phyloP scores from a whole-genome alignment of 2,329 filamentous ascomycete genomes.

The Nothophoma quercina region DNA sequence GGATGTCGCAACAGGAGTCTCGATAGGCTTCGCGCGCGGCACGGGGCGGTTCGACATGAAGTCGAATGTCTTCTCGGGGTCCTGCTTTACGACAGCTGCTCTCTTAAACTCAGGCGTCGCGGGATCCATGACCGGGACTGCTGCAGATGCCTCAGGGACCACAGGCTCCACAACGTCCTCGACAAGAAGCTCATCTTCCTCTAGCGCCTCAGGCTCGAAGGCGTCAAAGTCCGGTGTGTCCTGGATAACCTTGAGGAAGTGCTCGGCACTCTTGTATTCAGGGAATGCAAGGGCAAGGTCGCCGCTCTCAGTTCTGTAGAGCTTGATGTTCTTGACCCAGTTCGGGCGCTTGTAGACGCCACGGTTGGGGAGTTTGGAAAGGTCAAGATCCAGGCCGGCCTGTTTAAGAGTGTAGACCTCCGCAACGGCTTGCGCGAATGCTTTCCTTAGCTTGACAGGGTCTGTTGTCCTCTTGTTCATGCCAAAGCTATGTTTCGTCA shows the following conservation, averaged over 20 bases:
- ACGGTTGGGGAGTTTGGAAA: slow-evolving; percentile 36
- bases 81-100: slow-evolving; percentile 38
- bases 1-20: slow-evolving; percentile 44
- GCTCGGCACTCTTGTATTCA: slow-evolving; percentile 23
- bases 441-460: slow-evolving; percentile 35
- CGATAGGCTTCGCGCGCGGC: slow-evolving; percentile 34
- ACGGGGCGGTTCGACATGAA: slow-evolving; percentile 48
- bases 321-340: slow-evolving; percentile 41
- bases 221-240: slow-evolving; percentile 28
- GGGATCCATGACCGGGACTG: slow-evolving; percentile 36
- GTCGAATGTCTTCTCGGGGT: slow-evolving; percentile 43
- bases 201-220: slow-evolving; percentile 1
- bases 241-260: slow-evolving; percentile 35
- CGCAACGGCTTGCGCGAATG: slow-evolving; percentile 64
- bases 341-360: slow-evolving; percentile 37
- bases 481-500: slow-evolving; percentile 30
- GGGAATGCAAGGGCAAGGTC: slow-evolving; percentile 35
- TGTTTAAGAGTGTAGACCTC: slow-evolving; percentile 60
- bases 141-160: slow-evolving; percentile 14
- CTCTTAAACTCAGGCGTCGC: slow-evolving; percentile 35
- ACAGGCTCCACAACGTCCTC: slow-evolving; percentile 30
- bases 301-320: slow-evolving; percentile 28
- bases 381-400: slow-evolving; percentile 35
- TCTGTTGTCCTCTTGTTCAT: slow-evolving; percentile 25
- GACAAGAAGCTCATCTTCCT: slow-evolving; percentile 28